Evolutionary conservation across 176 grass and related monocot genomes (phyloP).

Genomic region (Triticum monococcum): DNA sequence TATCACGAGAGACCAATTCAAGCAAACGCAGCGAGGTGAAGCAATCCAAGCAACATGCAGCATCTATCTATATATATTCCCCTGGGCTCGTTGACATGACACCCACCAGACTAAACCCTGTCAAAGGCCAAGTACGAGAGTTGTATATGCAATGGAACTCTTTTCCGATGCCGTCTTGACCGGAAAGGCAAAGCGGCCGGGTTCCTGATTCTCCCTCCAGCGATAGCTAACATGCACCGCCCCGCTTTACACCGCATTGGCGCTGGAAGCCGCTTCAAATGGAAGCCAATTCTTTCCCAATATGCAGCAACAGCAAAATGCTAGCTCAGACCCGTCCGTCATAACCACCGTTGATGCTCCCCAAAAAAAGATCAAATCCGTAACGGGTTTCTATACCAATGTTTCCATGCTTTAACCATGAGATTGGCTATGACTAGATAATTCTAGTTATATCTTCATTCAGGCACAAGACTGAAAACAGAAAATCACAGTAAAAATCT

Average conservation of each 20-base stretch:
- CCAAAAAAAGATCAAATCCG: background rate
- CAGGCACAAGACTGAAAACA: no score
- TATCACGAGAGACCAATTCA: background rate
- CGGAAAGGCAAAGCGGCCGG: conserved; percentile 16
- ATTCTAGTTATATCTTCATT: background rate
- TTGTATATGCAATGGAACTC: conserved; percentile 34
- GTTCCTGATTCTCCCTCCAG: conserved; percentile 43
- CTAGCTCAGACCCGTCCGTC: background rate
- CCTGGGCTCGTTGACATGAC: conserved; percentile 1
- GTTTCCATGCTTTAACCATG: background rate
- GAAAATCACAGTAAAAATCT: no score
- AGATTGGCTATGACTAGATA: background rate
- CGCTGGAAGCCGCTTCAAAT: conserved; percentile 28
- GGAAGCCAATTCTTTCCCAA: conserved; percentile 27
- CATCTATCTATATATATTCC: conserved; percentile 1
- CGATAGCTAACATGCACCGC: background rate
- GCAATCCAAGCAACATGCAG: background rate
- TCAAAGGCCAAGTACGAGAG: background rate
- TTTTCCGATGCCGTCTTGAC: conserved; percentile 25
- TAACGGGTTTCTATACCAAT: no score
- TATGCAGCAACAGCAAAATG: background rate
- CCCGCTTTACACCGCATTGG: conserved; percentile 36
- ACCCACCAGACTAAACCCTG: conserved; percentile 17
- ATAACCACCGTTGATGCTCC: background rate
- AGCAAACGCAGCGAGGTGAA: background rate